Evolutionary conservation across 768 basidiomycete species (phyloP), one percentile per base, ranked within the genome.

Genomic region (Hortiboletus flavorubellus): DNA sequence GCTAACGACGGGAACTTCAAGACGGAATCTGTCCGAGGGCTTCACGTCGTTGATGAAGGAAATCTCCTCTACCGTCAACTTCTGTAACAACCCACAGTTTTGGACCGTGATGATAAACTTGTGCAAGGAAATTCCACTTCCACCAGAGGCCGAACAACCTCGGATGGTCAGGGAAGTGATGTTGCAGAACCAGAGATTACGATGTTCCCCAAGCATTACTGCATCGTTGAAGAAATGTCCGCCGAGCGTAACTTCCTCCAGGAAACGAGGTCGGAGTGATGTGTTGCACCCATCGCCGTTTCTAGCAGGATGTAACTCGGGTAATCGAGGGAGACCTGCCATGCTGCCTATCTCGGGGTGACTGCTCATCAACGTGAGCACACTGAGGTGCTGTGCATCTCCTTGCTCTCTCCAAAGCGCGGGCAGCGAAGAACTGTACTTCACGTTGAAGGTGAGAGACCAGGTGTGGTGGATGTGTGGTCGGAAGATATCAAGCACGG

Each of bases 341-440:
- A 5, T 23, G n/a, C 35, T 40, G 12, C 16, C 5, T 8, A 30
- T 10, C 14, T 57, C 40, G 5, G 34, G 38, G 21, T 4, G 37
- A 37, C 31, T 15, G 31, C 14, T 58, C 34, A 34, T 58, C 35
- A 39, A 29, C 5, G 46, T 14, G 42, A 39, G 55, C 35, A 42
- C n/a, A 4, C 16, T 34, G 29, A 26, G 40, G n/a, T 14, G 16
- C 31, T 42, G 34, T 18, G 45, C 46, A 37, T 56, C 46, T 14
- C 46, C 41, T 49, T 39, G 14, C 35, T 57, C 41, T 47, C 55
- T 58, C 56, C 56, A 51, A 6, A 59, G n/a, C 5, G n/a, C 35
- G 7, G 56, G 37, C 1, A 57, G 30, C 2, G 45, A 57, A 18
- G 55, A 49, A 16, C 23, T 49, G 30, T 57, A 16, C 26, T 10